Evolutionary conservation across 2,329 filamentous ascomycete species (phyloP), one percentile per base, ranked within the genome.

Genomic region (Penicillium sp.): DNA sequence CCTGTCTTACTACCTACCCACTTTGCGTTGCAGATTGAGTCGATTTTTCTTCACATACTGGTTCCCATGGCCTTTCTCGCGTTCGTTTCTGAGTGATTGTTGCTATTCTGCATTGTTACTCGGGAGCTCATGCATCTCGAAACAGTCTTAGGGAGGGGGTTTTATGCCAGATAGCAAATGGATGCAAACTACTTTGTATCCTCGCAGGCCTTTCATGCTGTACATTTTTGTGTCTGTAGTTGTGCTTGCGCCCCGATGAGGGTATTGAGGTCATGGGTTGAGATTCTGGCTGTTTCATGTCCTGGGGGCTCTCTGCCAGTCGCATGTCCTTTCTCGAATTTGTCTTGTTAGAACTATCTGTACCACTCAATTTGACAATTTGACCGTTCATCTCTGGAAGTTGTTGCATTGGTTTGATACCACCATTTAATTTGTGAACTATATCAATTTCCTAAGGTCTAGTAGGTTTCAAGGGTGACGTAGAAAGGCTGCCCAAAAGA

Each of bases 21-120:
- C 29, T 45, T 52, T 43, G 43, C 44, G 24, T 39, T 54, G 45
- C 24, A 49, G 18, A 47, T 57, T 57, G 47, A 55, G 57, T 59
- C 53, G 38, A 43, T 40, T 21, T 43, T 21, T 36, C 24, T 27
- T 27, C 24, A 55, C 53, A 58, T 60, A 52, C 47, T 38, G 38
- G 44, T 50, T 54, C 55, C 45, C 31, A 38, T 27, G 22, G 44
- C 22, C 39, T 51, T 49, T 34, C 50, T 14, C 57, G 58, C 57
- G 58, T 59, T 53, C 62, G 61, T 67, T 58, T 52, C 59, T 60
- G 56, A 54, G 60, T 62, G 57, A 58, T 61, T 62, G 58, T 63
- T 56, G 48, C 48, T 50, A 50, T 38, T 22, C 31, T 10, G 47
- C 48, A 50, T 39, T 38, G 52, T 56, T 56, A 39, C 50, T 54